Evolutionary conservation across 148 eudicot species (phyloP).

Genomic region (Selenicereus undatus): DNA sequence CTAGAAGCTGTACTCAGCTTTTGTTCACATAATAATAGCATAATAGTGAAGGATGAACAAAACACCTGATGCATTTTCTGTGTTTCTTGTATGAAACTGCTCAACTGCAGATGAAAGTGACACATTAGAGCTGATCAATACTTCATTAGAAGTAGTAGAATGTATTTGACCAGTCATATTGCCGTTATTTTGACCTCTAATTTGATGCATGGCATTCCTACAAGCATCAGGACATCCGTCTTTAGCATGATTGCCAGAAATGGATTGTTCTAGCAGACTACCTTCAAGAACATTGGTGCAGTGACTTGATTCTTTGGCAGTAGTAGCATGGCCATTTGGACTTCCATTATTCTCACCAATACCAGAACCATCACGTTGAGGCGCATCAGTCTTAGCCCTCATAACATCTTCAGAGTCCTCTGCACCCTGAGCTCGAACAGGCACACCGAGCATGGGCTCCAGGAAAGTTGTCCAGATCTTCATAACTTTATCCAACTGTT

Average conservation of each 20-base stretch:
- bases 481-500: slow-evolving; percentile 78
- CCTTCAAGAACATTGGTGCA: slow-evolving; percentile 36
- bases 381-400: slow-evolving; percentile 34
- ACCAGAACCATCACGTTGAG: slow-evolving; percentile 28
- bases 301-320: slow-evolving; percentile 30
- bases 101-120: slow-evolving; percentile 33
- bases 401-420: slow-evolving; percentile 48
- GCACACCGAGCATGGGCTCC: slow-evolving; percentile 72
- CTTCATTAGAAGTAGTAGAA: slow-evolving; percentile 24
- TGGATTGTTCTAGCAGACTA: slow-evolving; percentile 33
- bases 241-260: slow-evolving; percentile 41
- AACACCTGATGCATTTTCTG: slow-evolving; percentile 44
- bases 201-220: slow-evolving; percentile 35
- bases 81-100: slow-evolving; percentile 39
- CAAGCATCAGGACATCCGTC: slow-evolving; percentile 38
- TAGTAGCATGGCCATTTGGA: slow-evolving; percentile 31
- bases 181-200: slow-evolving; percentile 28
- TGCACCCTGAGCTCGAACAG: slow-evolving; percentile 44
- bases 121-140: slow-evolving; percentile 21
- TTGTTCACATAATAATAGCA: not conserved
- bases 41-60: slow-evolving; percentile 13
- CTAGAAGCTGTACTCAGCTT: not conserved
- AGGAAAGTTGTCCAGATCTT: slow-evolving; percentile 78
- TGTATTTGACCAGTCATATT: slow-evolving; percentile 27
- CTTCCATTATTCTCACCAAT: slow-evolving; percentile 39